phyloP scores from a whole-genome alignment of 441 rosid species.

The Corymbia citriodora region DNA sequence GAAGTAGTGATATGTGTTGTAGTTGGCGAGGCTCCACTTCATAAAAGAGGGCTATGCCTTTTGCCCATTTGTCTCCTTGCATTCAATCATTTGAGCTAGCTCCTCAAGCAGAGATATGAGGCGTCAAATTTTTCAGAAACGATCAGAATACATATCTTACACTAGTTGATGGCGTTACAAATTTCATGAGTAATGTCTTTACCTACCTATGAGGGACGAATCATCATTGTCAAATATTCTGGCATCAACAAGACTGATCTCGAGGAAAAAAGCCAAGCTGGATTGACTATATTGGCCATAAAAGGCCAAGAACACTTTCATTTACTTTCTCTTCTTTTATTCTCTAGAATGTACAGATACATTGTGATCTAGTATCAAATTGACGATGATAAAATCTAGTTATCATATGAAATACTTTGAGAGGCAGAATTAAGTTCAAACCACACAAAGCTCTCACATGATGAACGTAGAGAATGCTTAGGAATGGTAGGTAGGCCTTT shows the following conservation, averaged over 20 bases:
- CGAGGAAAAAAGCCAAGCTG: not conserved
- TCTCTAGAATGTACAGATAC: too few relatives aligned
- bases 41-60: not conserved
- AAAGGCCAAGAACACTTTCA: not conserved
- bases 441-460: too few relatives aligned
- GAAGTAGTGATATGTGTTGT: not conserved
- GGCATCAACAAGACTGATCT: too few relatives aligned
- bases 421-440: not conserved
- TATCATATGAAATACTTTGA: too few relatives aligned
- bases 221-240: too few relatives aligned
- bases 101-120: too few relatives aligned
- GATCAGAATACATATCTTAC: too few relatives aligned
- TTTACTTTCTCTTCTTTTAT: too few relatives aligned
- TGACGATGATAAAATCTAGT: not conserved
- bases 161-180: not conserved
- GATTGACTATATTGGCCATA: too few relatives aligned
- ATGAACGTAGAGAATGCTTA: not conserved
- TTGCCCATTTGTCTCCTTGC: not conserved
- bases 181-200: not conserved
- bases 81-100: too few relatives aligned
- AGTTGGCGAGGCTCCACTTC: not conserved
- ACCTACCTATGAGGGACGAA: not conserved
- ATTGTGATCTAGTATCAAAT: fast-evolving
- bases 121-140: too few relatives aligned
- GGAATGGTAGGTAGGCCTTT: not conserved